These are phyloP conservation scores for Trypanosoma scelopori DNA, from an alignment of 208 protist species.

Conservation along the genomic window DNA sequence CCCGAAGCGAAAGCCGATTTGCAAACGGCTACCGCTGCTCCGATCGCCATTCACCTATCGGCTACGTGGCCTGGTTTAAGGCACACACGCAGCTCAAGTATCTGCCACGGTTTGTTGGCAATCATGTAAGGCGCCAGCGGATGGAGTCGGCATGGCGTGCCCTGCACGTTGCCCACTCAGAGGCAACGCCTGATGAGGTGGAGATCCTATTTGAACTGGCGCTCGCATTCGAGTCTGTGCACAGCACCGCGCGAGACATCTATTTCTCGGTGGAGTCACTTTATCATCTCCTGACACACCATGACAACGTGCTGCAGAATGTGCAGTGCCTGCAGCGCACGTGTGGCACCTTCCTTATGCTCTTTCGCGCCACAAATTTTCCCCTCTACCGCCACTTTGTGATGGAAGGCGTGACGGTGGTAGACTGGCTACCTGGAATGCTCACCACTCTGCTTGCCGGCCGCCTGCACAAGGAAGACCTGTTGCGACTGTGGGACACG, in stretches of 20 bases:
- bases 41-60: constrained; percentile 8
- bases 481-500: constrained; percentile 77
- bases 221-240: constrained; percentile 54
- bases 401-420: constrained; percentile 50
- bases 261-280: constrained; percentile 63
- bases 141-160: constrained; percentile 53
- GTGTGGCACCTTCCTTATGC: constrained; percentile 79
- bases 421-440: constrained; percentile 79
- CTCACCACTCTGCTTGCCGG: constrained; percentile 67
- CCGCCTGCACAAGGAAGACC: constrained; percentile 66
- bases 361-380: constrained; percentile 67
- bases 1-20: constrained; percentile 20
- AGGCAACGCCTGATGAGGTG: constrained; percentile 57
- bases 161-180: constrained; percentile 57
- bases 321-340: constrained; percentile 53
- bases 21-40: constrained; percentile 17
- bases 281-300: constrained; percentile 47
- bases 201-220: constrained; percentile 48
- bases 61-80: constrained; percentile 26
- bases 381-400: constrained; percentile 82
- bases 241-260: constrained; percentile 51
- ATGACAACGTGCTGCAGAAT: constrained; percentile 74
- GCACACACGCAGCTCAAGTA: background rate
- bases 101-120: constrained; percentile 28
- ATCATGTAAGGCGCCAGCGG: constrained; percentile 35